These are phyloP conservation scores for Byssothecium circinans DNA, from an alignment of 2,329 filamentous ascomycete genomes.

Conservation along the genomic window DNA sequence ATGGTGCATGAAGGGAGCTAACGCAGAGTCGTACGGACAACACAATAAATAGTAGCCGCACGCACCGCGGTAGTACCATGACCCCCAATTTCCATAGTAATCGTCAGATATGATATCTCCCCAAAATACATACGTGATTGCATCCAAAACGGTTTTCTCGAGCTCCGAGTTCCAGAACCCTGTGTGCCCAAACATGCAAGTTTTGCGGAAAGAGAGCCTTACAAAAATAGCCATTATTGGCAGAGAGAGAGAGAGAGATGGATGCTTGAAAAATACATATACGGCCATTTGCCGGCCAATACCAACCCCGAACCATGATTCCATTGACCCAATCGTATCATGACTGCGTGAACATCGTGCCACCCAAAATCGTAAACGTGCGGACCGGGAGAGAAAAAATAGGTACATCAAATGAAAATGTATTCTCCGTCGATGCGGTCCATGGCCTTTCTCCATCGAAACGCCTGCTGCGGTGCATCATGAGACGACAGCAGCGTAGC, in stretches of 20 bases:
- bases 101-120: no score
- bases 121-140: neutral
- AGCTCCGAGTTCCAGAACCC: no score
- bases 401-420: constrained; percentile 49
- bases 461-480: constrained; percentile 39
- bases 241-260: no score
- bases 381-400: neutral
- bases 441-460: constrained; percentile 56
- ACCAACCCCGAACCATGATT: neutral
- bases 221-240: no score
- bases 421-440: constrained; percentile 54
- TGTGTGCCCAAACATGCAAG: no score
- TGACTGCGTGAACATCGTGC: neutral
- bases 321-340: neutral
- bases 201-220: no score
- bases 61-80: neutral
- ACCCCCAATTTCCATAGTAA: neutral
- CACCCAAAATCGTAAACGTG: neutral
- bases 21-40: neutral
- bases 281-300: neutral
- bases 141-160: no score
- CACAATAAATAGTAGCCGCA: no score
- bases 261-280: no score
- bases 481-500: constrained; percentile 18
- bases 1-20: neutral